Percentiles rank a stretch among this genome's conserved stretches.
Conservation (phyloP, 2,329 filamentous ascomycete genomes). For the Pseudogymnoascus sp. region DNA sequence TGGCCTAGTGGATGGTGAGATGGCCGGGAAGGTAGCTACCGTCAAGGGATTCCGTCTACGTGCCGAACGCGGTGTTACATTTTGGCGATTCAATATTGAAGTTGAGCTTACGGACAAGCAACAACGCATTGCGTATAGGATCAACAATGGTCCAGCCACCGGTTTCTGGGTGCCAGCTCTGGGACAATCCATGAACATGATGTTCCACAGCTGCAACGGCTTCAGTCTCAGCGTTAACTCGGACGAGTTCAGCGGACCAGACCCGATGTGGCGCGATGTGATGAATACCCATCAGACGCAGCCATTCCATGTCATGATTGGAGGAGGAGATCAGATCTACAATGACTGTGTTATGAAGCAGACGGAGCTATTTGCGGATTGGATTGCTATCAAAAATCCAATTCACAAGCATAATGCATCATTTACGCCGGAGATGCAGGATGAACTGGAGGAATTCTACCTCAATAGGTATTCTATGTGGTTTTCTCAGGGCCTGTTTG, state of each 20-base stretch:
- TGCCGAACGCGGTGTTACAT: conserved; percentile 77
- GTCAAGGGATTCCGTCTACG: conserved; percentile 76
- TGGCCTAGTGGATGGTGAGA: conserved; percentile 65
- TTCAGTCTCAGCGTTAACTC: conserved; percentile 76
- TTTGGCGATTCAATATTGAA: conserved; percentile 96
- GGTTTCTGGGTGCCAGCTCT: conserved; percentile 91
- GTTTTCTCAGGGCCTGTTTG: conserved; percentile 93
- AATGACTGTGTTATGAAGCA: conserved; percentile 77
- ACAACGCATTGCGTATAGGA: conserved; percentile 85
- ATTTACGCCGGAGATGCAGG: conserved; percentile 74
- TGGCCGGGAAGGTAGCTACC: conserved; percentile 70
- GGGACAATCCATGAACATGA: conserved; percentile 89
- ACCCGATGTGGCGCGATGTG: conserved; percentile 94
- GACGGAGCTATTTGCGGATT: conserved; percentile 69
- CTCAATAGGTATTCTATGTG: conserved; percentile 82
- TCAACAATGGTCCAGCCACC: conserved; percentile 80
- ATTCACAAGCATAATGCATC: conserved; percentile 69
- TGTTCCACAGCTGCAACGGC: conserved; percentile 97
- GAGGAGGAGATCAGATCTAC: conserved; percentile 94
- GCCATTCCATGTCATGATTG: conserved; percentile 97
- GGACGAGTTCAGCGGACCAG: conserved; percentile 77
- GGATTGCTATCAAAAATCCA: conserved; percentile 73
- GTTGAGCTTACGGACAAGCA: conserved; percentile 72
- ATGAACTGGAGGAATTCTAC: conserved; percentile 83
- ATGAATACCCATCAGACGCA: conserved; percentile 82